Evolutionary conservation across 352 stramenopile species (phyloP).

Genomic region (Pythium phragmitis): DNA sequence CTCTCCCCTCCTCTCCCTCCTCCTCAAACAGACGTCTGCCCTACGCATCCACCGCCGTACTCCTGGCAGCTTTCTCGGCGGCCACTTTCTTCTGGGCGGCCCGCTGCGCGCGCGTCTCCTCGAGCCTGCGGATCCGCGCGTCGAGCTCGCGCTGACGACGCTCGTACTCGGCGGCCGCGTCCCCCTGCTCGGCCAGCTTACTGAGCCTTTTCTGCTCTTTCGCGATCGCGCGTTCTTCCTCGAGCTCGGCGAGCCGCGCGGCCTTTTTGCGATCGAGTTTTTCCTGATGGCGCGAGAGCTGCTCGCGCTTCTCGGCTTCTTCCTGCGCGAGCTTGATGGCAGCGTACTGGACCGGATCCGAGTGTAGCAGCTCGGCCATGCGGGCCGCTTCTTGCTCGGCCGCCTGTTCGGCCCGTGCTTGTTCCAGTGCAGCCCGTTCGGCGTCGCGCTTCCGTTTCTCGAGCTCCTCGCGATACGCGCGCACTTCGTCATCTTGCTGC

Average conservation of each 20-base stretch:
- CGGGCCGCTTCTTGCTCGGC: slow-evolving; percentile 31
- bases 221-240: slow-evolving; percentile 60
- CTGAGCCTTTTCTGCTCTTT: slow-evolving; percentile 66
- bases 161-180: slow-evolving; percentile 37
- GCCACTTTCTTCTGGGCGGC: slow-evolving; percentile 31
- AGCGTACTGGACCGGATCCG: slow-evolving; percentile 44
- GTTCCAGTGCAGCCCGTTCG: slow-evolving; percentile 7
- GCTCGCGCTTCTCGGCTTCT: slow-evolving; percentile 32
- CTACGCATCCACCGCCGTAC: not conserved
- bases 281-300: slow-evolving; percentile 33
- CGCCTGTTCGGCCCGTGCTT: slow-evolving; percentile 20
- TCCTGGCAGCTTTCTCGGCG: slow-evolving; percentile 29
- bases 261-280: slow-evolving; percentile 50
- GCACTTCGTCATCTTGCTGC: slow-evolving; percentile 43
- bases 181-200: slow-evolving; percentile 44
- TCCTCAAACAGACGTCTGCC: not conserved
- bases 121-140: slow-evolving; percentile 40
- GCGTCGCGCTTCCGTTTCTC: slow-evolving; percentile 27
- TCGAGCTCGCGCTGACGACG: slow-evolving; percentile 47
- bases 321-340: slow-evolving; percentile 40
- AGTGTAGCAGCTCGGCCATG: slow-evolving; percentile 35
- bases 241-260: slow-evolving; percentile 47
- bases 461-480: slow-evolving; percentile 7
- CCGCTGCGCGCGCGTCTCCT: slow-evolving; percentile 48
- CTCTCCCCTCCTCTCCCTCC: not conserved